These are phyloP conservation scores for Salix arbutifolia DNA, from an alignment of 345 rosid genomes.

Conservation along the genomic window DNA sequence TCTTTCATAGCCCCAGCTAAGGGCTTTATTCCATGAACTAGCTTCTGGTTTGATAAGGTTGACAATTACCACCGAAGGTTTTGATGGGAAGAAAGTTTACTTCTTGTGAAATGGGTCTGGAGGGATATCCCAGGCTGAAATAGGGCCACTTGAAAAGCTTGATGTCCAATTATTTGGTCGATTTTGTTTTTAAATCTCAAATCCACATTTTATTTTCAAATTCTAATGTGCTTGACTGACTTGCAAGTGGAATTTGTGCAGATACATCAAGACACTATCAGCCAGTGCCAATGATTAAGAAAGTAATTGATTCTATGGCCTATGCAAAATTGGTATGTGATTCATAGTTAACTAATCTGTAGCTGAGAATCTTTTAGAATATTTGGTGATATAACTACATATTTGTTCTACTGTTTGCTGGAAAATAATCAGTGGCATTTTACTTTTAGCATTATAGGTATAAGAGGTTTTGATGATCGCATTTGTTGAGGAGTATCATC, in stretches of 20 bases:
- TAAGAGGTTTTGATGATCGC: background rate
- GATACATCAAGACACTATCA: conserved; percentile 78
- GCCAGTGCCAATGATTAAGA: conserved; percentile 52
- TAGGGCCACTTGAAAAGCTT: background rate
- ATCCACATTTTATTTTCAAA: background rate
- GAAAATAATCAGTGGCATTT: background rate
- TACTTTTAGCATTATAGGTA: background rate
- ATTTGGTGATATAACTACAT: background rate
- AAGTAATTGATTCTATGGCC: conserved; percentile 70
- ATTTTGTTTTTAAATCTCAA: background rate
- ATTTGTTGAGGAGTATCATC: background rate
- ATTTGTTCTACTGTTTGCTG: background rate
- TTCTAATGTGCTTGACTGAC: background rate
- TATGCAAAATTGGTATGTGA: conserved; percentile 62
- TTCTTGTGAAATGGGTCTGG: background rate
- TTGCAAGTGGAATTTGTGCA: conserved; percentile 23
- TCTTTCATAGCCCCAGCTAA: background rate
- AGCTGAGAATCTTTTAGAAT: background rate
- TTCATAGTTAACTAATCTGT: background rate
- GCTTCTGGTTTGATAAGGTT: background rate
- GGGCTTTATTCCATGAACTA: background rate
- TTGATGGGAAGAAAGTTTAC: background rate
- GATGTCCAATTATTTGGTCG: background rate
- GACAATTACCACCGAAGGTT: background rate
- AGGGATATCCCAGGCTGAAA: background rate